phyloP scores from a whole-genome alignment of 2,329 filamentous ascomycete genomes.

The Beauveria varroae region DNA sequence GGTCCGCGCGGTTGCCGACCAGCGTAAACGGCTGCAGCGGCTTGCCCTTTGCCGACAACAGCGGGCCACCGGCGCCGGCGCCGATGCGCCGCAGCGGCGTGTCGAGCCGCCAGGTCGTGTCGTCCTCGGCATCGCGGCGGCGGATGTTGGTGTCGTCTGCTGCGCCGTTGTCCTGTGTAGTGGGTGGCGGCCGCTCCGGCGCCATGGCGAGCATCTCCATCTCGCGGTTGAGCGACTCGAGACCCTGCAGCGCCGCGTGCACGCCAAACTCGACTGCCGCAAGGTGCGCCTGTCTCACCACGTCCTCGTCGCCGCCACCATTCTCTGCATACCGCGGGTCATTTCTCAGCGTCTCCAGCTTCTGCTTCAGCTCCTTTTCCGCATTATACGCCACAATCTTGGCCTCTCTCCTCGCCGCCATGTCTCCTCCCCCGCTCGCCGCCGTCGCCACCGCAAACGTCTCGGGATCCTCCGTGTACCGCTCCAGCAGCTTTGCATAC shows the following conservation, averaged over 20 bases:
- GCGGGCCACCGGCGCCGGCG: conserved; percentile 54
- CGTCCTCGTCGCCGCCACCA: conserved; percentile 73
- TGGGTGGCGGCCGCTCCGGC: conserved; percentile 38
- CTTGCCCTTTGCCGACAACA: conserved; percentile 72
- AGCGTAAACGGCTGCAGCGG: conserved; percentile 89
- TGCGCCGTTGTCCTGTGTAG: background rate
- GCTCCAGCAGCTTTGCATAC: conserved; percentile 63
- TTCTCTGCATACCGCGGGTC: conserved; percentile 47
- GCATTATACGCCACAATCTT: conserved; percentile 82
- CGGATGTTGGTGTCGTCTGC: conserved; percentile 37
- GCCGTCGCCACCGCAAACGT: conserved; percentile 62
- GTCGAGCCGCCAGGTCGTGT: conserved; percentile 67
- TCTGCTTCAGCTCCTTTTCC: conserved; percentile 78
- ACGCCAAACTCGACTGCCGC: conserved; percentile 65
- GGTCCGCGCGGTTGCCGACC: conserved; percentile 64
- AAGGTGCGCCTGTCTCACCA: conserved; percentile 71
- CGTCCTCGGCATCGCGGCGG: conserved; percentile 24
- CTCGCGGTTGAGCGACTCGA: conserved; percentile 85
- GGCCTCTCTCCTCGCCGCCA: conserved; percentile 63
- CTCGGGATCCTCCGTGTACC: conserved; percentile 64
- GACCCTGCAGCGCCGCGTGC: conserved; percentile 74
- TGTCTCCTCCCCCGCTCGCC: conserved; percentile 35
- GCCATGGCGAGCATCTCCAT: conserved; percentile 72
- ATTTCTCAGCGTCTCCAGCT: conserved; percentile 54
- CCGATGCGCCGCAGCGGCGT: conserved; percentile 44